Evolutionary conservation across 1,284 basidiomycete genomes (phyloP), one percentile per base, ranked within the genome.

Genomic region (Farysia itapuensis): DNA sequence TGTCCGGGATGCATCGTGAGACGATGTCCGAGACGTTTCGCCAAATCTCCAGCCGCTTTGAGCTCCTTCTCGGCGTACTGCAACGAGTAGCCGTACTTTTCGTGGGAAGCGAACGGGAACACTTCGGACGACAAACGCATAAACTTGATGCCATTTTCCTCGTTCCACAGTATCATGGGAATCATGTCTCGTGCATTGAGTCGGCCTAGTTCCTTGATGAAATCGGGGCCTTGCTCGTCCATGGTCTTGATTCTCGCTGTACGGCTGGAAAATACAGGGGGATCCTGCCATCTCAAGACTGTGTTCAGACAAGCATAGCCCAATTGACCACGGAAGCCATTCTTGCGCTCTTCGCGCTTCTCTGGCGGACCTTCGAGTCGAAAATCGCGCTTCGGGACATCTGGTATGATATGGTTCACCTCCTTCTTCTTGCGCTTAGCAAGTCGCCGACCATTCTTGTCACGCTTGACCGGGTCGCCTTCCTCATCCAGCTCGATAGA

Each of bases 101-200:
- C 81, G 66, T 94, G 91, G 2, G 88, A 89, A 0, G 90, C 90
- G 67, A 88, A 94, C 1, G 91, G 90, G 74, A 94, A 93, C 82
- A 94, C 86, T 61, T 91, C 89, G 18, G 63, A 66, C 3, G 72
- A 74, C 13, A 75, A 52, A 16, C 73, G 68, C 65, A 75, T 72
- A 30, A 75, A 60, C 24, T 43, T 50, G 44, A 75, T 75, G 20
- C 53, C 51, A 52, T 75, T 64, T 19, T 56, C 60, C 18, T 60
- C 68, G 48, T 74, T 74, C 67, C 70, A 75, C 14, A 67, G 43
- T 0, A 90, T 91, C 64, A 94, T 77, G 32, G 89, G 84, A 78
- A 92, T 83, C 77, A 80, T 46, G 42, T 69, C 67, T 12, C 82
- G 77, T 0, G 83, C 81, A 63, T 94, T 94, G 76, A 85, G 84